These are phyloP conservation scores for Berkeleyomyces rouxiae DNA, from an alignment of 2,329 filamentous ascomycete genomes.

Conservation along the genomic window DNA sequence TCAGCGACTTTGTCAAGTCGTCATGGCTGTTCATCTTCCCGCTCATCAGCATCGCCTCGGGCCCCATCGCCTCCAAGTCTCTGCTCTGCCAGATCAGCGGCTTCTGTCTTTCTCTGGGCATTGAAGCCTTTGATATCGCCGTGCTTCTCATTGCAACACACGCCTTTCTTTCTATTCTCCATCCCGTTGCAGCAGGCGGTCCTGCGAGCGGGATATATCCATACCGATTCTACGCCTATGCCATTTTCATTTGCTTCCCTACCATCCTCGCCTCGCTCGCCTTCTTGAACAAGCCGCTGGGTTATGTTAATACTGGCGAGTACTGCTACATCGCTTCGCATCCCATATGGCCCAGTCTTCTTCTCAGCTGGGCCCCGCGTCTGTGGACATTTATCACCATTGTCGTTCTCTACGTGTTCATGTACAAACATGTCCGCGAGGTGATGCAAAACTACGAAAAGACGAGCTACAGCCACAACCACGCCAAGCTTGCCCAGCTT, in stretches of 20 bases:
- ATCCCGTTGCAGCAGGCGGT: conserved; percentile 29
- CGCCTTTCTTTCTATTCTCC: conserved; percentile 54
- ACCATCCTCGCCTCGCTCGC: conserved; percentile 43
- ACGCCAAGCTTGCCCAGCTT: conserved; percentile 3
- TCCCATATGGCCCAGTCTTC: conserved; percentile 52
- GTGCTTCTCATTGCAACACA: conserved; percentile 60
- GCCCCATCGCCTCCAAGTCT: conserved; percentile 32
- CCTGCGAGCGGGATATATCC: conserved; percentile 48
- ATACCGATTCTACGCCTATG: conserved; percentile 44
- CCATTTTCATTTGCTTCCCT: conserved; percentile 40
- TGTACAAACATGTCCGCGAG: conserved; percentile 49
- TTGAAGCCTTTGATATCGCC: conserved; percentile 54
- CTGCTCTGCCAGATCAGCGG: conserved; percentile 51
- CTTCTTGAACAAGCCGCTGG: conserved; percentile 37
- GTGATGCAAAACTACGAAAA: conserved; percentile 11
- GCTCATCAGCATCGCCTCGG: conserved; percentile 36
- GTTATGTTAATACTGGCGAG: conserved; percentile 45
- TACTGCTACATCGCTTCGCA: conserved; percentile 54
- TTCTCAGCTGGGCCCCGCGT: conserved; percentile 55
- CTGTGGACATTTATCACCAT: conserved; percentile 52
- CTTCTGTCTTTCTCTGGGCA: conserved; percentile 49
- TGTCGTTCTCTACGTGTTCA: conserved; percentile 45
- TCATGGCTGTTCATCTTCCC: conserved; percentile 52
- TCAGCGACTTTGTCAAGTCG: conserved; percentile 55
- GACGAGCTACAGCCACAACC: conserved; percentile 5